These are phyloP conservation scores for Debaryomycetaceae sp. DNA, from an alignment of 1,139 yeast genomes.

Conservation along the genomic window DNA sequence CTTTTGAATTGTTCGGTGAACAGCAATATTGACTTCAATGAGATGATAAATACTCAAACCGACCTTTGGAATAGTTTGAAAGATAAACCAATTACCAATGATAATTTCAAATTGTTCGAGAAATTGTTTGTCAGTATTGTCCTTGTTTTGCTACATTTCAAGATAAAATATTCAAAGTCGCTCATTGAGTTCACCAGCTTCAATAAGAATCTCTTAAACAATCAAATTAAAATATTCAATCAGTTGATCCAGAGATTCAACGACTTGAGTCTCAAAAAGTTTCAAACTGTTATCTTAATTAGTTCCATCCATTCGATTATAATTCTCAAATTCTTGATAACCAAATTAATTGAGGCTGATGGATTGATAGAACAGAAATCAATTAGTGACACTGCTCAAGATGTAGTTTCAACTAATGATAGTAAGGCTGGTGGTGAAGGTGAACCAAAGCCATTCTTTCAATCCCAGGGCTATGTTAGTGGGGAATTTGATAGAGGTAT, in stretches of 20 bases:
- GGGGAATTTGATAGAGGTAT: background rate
- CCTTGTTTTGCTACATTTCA: conserved; percentile 22
- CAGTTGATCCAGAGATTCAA: conserved; percentile 20
- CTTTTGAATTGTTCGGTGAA: conserved; percentile 26
- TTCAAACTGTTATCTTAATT: conserved; percentile 19
- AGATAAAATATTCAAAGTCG: conserved; percentile 11
- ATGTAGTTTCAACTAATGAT: background rate
- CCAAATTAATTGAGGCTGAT: conserved; percentile 10
- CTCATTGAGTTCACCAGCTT: conserved; percentile 10
- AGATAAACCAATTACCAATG: conserved; percentile 11
- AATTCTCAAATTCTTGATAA: conserved; percentile 28
- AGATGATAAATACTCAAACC: conserved; percentile 21
- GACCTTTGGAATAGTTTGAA: conserved; percentile 21
- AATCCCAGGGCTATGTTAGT: background rate
- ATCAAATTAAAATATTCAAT: conserved; percentile 33
- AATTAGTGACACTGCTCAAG: background rate
- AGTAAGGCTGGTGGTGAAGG: background rate
- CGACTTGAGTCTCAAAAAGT: conserved; percentile 8
- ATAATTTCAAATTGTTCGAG: conserved; percentile 17
- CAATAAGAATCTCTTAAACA: conserved; percentile 18
- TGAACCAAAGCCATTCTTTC: background rate
- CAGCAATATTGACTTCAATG: conserved; percentile 11
- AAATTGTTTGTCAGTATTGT: conserved; percentile 28
- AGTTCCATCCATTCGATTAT: conserved; percentile 30
- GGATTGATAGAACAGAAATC: background rate